These are phyloP conservation scores for Exobasidium cylindrosporum DNA, from an alignment of 1,284 basidiomycete species.

Conservation along the genomic window DNA sequence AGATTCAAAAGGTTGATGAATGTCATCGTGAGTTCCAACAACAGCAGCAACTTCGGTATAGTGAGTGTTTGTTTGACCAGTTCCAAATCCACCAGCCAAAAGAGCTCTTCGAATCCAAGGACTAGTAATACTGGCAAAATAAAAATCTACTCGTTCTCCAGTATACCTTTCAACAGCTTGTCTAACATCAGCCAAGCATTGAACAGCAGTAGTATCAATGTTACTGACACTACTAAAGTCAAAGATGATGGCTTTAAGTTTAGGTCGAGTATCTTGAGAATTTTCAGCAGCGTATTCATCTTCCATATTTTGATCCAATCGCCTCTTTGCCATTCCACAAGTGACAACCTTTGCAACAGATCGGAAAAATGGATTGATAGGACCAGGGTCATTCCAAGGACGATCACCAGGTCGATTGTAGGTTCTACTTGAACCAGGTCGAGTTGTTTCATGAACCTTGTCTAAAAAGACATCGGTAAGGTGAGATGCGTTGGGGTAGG, in stretches of 20 bases:
- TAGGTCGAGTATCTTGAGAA: constrained; percentile 62
- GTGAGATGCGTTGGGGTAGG: constrained; percentile 85
- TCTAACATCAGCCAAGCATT: constrained; percentile 84
- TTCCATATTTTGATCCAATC: constrained; percentile 17
- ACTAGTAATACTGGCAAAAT: constrained; percentile 81
- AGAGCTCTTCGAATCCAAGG: constrained; percentile 75
- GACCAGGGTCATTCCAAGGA: constrained; percentile 87
- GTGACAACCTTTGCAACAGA: constrained; percentile 6
- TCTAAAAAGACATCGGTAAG: constrained; percentile 76
- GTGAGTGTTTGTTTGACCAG: constrained; percentile 22
- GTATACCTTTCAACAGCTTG: constrained; percentile 83
- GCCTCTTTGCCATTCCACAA: constrained; percentile 23
- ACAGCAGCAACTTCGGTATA: constrained; percentile 42
- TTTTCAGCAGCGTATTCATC: neutral
- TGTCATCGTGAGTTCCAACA: constrained; percentile 56
- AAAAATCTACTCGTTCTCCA: constrained; percentile 75
- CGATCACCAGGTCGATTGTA: constrained; percentile 62
- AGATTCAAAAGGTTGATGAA: neutral
- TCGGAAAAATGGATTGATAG: constrained; percentile 41
- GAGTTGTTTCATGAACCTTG: constrained; percentile 73
- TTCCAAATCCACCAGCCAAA: constrained; percentile 40
- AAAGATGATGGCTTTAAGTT: constrained; percentile 79
- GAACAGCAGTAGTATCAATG: constrained; percentile 75
- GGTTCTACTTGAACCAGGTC: constrained; percentile 66
- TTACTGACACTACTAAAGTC: constrained; percentile 78